Evolutionary conservation across 2,329 filamentous ascomycete genomes (phyloP).

Genomic region (Clarireedia paspali): DNA sequence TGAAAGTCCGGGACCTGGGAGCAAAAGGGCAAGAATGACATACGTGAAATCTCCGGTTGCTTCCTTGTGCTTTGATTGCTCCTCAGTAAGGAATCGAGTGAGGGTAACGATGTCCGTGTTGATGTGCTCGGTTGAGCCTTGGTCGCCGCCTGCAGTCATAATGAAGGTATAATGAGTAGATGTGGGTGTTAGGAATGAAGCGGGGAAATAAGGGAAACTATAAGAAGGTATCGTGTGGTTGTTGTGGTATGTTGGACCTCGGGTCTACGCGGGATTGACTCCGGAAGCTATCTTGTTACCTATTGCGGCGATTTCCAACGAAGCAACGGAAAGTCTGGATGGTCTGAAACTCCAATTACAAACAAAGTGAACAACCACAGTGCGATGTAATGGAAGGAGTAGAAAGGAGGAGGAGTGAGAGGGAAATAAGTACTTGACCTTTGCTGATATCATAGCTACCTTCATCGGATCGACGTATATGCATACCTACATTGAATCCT

Average conservation of each 20-base stretch:
- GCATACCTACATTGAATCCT: background rate
- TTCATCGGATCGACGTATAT: background rate
- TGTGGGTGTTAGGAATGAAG: background rate
- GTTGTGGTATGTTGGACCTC: constrained; percentile 19
- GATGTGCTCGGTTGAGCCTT: constrained; percentile 61
- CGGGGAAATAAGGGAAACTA: background rate
- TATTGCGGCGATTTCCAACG: background rate
- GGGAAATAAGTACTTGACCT: background rate
- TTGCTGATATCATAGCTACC: background rate
- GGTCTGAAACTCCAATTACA: background rate
- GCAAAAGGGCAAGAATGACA: constrained; percentile 25
- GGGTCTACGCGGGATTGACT: constrained; percentile 21
- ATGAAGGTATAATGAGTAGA: constrained; percentile 10
- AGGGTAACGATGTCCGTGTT: constrained; percentile 96
- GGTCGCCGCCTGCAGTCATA: constrained; percentile 20
- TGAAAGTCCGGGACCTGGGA: background rate
- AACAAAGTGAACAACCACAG: background rate
- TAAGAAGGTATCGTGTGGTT: background rate
- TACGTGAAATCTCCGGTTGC: constrained; percentile 99
- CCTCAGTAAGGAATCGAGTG: constrained; percentile 91
- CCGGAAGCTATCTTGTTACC: constrained; percentile 8
- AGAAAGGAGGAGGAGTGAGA: background rate
- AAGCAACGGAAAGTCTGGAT: constrained; percentile 2
- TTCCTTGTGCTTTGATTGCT: constrained; percentile 87
- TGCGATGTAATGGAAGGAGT: background rate